Percentiles rank a stretch among this genome's conserved stretches.
phyloP scores from a whole-genome alignment of 768 basidiomycete genomes.

The Tulasnella sp. region DNA sequence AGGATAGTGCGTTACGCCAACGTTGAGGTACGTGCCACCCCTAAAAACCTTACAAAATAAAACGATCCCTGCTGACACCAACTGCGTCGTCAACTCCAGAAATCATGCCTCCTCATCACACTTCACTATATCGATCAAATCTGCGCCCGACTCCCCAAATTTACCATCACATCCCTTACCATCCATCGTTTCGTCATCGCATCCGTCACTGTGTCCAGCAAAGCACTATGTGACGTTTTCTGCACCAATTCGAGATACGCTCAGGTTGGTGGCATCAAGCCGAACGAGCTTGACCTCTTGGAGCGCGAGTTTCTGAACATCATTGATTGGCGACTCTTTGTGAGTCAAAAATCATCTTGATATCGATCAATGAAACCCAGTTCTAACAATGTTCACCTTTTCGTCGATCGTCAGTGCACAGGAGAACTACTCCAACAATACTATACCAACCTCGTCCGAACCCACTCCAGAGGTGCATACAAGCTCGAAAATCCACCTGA shows the following conservation, averaged over 20 bases:
- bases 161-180: constrained; percentile 90
- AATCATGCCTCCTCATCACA: constrained; percentile 68
- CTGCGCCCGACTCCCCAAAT: constrained; percentile 73
- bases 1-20: constrained; percentile 94
- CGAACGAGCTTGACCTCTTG: constrained; percentile 84
- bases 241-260: constrained; percentile 93
- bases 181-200: constrained; percentile 97
- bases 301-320: constrained; percentile 87
- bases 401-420: constrained; percentile 54
- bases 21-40: constrained; percentile 65
- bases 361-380: too few relatives aligned
- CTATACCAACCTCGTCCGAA: constrained; percentile 85
- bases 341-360: constrained; percentile 33
- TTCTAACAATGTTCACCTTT: not conserved
- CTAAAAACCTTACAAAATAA: too few relatives aligned
- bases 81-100: constrained; percentile 35
- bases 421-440: constrained; percentile 86
- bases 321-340: constrained; percentile 92
- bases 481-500: not conserved
- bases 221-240: constrained; percentile 91
- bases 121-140: constrained; percentile 91
- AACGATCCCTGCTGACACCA: too few relatives aligned
- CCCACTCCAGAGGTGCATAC: constrained; percentile 36
- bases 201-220: constrained; percentile 82
- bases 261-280: constrained; percentile 88